phyloP scores from a whole-genome alignment of 352 stramenopile species.

The Pythium sp. region DNA sequence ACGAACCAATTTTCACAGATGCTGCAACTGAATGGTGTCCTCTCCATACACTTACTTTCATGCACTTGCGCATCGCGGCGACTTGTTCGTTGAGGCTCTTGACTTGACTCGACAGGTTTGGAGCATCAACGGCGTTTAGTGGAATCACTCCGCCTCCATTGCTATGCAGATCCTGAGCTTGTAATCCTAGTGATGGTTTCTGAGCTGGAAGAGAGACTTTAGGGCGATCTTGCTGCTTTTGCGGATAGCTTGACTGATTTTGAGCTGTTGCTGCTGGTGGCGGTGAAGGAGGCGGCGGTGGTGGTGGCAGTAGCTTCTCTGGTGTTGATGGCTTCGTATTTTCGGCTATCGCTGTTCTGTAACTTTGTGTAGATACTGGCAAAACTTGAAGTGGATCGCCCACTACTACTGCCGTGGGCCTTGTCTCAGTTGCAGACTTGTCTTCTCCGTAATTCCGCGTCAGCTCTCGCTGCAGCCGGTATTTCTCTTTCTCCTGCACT shows the following conservation, averaged over 20 bases:
- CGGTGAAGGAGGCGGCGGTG: neutral
- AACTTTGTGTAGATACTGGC: neutral
- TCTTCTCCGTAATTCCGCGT: neutral
- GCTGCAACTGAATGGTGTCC: neutral
- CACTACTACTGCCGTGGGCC: neutral
- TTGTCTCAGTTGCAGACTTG: neutral
- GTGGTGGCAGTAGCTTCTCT: neutral
- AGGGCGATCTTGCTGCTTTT: neutral
- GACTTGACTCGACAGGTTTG: constrained; percentile 20
- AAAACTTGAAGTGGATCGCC: neutral
- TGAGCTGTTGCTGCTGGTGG: neutral
- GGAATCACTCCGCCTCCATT: neutral
- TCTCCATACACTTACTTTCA: constrained; percentile 37
- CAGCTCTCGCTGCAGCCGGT: constrained; percentile 16
- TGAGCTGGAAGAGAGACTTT: neutral
- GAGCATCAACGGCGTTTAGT: neutral
- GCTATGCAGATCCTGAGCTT: neutral
- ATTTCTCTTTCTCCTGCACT: constrained; percentile 25
- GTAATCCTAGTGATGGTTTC: neutral
- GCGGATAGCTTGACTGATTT: neutral
- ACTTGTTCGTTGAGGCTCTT: constrained; percentile 47
- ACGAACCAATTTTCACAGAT: neutral
- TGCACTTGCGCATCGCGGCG: constrained; percentile 62
- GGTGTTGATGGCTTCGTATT: neutral
- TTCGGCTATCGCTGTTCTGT: neutral